Evolutionary conservation across 257 asterid genomes (phyloP), one percentile per base, ranked within the genome.

Genomic region (Nicotiana attenuata): DNA sequence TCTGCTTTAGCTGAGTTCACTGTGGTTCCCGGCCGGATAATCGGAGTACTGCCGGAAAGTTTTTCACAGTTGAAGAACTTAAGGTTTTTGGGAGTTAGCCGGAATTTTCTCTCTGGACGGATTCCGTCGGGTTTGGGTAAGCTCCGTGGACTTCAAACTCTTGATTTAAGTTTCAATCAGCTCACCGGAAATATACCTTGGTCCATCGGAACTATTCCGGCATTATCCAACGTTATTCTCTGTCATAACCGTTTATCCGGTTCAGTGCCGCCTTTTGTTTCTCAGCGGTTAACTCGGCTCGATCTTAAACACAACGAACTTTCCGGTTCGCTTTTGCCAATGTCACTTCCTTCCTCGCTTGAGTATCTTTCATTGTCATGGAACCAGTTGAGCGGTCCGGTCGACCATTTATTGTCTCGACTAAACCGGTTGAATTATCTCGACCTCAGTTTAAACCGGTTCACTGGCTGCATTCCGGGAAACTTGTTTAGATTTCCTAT

Each of bases 141-240:
- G 85, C 92, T 94, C 76, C 91, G 87, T 14, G 82, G 91, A 8
- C 77, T 94, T 19, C 90, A 83, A 61, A 93, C 97, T 2, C 92
- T 94, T 50, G 98, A 94, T 85, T 93, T 94, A 16, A 92, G 98
- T 82, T 94, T 85, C 88, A 94, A 94, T 77, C 95, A 85, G 66
- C 81, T 94, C 26, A 63, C 87, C 35, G 97, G 97, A 7, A 82
- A 79, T 7, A 87, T 94, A 5, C 96, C 97, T 0, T 84, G 66
- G 88, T 84, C 91, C 15, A 76, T 93, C 73, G 97, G 93, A 28
- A 81, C 91, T 0, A 38, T 91, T 17, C 96, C 97, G 85, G 90
- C 90, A 14, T 55, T 94, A 10, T 87, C 93, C 33, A 94, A 94
- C 69, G 87, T 93, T 84, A 86, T 93, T 73, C 92, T 94, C 73